Conservation (phyloP, 305 asterid species). For the Fraxinus dipetala region DNA sequence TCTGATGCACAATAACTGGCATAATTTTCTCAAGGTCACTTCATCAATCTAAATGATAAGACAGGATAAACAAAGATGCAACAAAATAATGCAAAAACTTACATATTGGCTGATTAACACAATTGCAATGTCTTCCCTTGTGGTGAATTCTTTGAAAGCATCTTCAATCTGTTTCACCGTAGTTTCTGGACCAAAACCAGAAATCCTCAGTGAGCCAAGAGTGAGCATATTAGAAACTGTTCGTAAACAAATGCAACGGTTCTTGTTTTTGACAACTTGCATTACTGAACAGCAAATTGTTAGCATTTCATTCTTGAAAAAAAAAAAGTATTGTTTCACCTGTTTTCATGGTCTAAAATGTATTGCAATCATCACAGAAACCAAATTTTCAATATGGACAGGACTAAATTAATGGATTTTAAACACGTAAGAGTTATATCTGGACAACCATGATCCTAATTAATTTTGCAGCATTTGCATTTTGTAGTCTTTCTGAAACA, state of each 20-base stretch:
- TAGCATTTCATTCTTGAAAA: background rate
- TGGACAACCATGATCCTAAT: background rate
- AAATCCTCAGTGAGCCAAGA: conserved; percentile 13
- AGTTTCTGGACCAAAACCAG: conserved; percentile 56
- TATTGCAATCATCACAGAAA: background rate
- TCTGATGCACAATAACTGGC: background rate
- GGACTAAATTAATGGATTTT: background rate
- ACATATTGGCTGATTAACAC: conserved; percentile 91
- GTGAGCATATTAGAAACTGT: background rate
- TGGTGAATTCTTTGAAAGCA: conserved; percentile 84
- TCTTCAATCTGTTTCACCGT: conserved; percentile 92
- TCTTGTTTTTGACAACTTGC: background rate
- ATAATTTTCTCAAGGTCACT: background rate
- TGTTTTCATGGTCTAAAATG: background rate
- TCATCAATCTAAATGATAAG: background rate
- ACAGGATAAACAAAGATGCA: conserved; percentile 1
- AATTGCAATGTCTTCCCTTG: conserved; percentile 84
- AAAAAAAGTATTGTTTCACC: background rate
- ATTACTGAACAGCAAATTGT: background rate
- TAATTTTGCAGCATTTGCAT: background rate
- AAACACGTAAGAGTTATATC: background rate
- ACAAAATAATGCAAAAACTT: conserved; percentile 32
- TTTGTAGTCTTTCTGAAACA: background rate
- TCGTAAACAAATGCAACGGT: background rate
- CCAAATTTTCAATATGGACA: background rate